Evolutionary conservation across 345 rosid species (phyloP).

Genomic region (Turnera subulata): DNA sequence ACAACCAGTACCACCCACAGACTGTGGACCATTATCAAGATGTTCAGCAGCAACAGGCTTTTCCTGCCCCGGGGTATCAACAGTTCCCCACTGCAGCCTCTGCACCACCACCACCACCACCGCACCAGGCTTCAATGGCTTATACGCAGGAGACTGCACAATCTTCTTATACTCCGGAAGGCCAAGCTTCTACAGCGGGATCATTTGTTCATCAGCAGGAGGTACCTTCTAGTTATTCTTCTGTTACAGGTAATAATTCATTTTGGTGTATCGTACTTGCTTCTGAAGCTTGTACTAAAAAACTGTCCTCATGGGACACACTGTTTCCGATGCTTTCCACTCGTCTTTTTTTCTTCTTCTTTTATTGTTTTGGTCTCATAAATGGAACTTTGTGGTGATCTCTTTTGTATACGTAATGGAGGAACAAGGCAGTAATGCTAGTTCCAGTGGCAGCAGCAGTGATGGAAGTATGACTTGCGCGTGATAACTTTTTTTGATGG

Average conservation of each 20-base stretch:
- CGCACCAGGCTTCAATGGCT: conserved; percentile 31
- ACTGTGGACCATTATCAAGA: conserved; percentile 47
- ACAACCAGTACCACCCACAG: conserved; percentile 45
- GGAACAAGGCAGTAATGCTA: neutral
- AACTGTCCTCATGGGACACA: conserved; percentile 27
- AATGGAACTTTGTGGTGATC: too few species aligned
- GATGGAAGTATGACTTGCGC: too few species aligned
- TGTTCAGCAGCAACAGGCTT: conserved; percentile 51
- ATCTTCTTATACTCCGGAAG: conserved; percentile 46
- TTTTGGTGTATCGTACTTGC: conserved; percentile 50
- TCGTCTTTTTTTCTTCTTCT: neutral
- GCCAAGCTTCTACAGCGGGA: conserved; percentile 43
- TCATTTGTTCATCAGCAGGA: conserved; percentile 94
- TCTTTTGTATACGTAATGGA: too few species aligned
- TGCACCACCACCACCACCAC: conserved; percentile 22
- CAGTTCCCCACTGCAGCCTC: conserved; percentile 51
- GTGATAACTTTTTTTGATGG: too few species aligned
- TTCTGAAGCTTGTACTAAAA: conserved; percentile 51
- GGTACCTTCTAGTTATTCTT: conserved; percentile 99
- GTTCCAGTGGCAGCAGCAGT: too few species aligned
- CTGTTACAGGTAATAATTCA: conserved; percentile 94
- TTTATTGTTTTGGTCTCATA: too few species aligned
- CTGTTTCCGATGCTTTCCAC: conserved; percentile 6
- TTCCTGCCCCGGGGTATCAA: conserved; percentile 46
- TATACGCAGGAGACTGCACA: conserved; percentile 42